Percentiles rank a stretch among this genome's conserved stretches.
Evolutionary conservation across 1,284 basidiomycete genomes (phyloP).

Genomic region (Neotropicomus parvogracilis): DNA sequence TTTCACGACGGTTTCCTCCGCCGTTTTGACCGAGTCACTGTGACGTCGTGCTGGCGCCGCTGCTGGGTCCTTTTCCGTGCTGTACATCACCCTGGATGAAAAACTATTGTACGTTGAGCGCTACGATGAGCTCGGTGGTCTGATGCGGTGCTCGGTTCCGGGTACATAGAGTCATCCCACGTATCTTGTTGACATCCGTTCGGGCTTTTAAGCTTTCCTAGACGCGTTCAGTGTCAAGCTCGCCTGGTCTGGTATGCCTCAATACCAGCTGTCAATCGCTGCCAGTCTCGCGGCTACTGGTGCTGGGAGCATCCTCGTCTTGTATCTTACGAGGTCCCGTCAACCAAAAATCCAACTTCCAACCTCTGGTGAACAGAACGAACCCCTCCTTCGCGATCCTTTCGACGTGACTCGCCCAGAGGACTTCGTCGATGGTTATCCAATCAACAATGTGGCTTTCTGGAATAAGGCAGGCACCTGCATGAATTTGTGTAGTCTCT

Average conservation of each 20-base stretch:
- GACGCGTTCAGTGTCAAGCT: neutral
- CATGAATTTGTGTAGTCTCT: neutral
- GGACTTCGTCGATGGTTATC: conserved; percentile 71
- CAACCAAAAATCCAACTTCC: conserved; percentile 60
- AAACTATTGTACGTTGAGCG: neutral
- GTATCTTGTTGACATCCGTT: neutral
- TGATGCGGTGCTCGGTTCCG: conserved; percentile 20
- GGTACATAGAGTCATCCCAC: conserved; percentile 4
- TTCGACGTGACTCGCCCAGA: conserved; percentile 74
- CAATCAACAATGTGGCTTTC: conserved; percentile 68
- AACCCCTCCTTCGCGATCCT: conserved; percentile 51
- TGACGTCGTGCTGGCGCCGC: neutral
- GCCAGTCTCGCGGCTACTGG: conserved; percentile 44
- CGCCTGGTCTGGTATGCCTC: conserved; percentile 43
- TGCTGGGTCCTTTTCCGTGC: no score
- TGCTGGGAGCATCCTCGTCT: conserved; percentile 43
- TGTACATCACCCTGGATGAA: no score
- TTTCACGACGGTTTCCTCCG: no score
- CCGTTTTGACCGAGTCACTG: neutral
- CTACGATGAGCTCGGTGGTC: neutral
- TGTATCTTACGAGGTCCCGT: conserved; percentile 38
- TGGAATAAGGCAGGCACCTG: conserved; percentile 58
- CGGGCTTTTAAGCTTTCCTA: neutral
- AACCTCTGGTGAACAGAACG: conserved; percentile 36
- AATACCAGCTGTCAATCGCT: conserved; percentile 58